Base-by-base conservation (phyloP, 306 rosid species). In the Medicago arabica region DNA sequence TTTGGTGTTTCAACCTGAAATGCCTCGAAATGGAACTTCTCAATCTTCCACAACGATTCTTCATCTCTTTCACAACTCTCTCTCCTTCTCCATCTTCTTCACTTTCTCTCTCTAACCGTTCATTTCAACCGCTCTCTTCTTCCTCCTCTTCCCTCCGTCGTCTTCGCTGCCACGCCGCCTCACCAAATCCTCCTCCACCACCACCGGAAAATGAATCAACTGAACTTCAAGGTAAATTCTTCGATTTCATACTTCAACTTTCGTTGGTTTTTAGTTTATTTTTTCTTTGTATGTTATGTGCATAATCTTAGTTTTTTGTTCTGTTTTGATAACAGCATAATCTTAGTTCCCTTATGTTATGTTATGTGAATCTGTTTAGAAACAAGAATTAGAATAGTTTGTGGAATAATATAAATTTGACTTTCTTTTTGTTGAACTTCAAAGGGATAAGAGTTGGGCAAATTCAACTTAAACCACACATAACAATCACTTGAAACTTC, bases 131-230 rank as follows among this genome's bases (percentile, higher is more conserved):
- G 1, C 75, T 78, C 44, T 75, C 81, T 28, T 80, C 65, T 57
- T 34, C 66, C 82, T 66, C 82, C 59, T 8, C 25, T 31, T 28
- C 47, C 0, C 63, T 58, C 40, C 75, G 76, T 15, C 83, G 51
- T 39, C 67, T 62, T 4, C 71, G 85, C 9, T 88, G 89, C 83
- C 80, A 80, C 58, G 87, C 91, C 62, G 58, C 90, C 34, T 7
- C 72, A 2, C 81, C 89, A 0, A 87, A 81, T 3, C 82, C 90
- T 51, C 90, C 93, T 0, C 89, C 92, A 0, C 89, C 89, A 14
- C 88, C 86, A 4, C 74, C 82, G 41, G 80, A 61, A 12, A 21
- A 79, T 8, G 72, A 40, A 55, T 75, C 86, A 0, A 44, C 62
- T 0, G 76, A 77, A 53, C 87, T 73, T 64, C 44, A 49, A 77